Evolutionary conservation across 768 basidiomycete species (phyloP), one percentile per base, ranked within the genome.

Genomic region (Boletus rufocinnamomeus): DNA sequence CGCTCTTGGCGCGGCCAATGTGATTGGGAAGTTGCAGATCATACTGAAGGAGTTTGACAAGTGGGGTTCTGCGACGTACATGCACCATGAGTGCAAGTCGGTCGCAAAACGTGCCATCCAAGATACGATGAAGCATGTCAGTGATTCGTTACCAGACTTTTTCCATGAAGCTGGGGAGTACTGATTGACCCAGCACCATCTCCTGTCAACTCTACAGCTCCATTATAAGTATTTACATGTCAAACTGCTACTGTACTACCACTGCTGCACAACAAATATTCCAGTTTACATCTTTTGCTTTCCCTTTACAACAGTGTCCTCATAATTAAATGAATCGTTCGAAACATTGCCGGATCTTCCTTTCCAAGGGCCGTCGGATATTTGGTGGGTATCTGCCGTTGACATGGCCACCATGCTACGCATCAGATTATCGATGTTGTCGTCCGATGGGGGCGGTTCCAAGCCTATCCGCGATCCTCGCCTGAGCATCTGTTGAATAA

Each of bases 11-110:
- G 71, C 83, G 2, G 85, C 87, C 34, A 87, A 91, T 66, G 86
- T 89, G 35, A 68, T 87, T 6, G 89, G 89, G 37, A 79, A 85
- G 58, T 68, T 91, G 63, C 82, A 75, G 66, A 76, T 82, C 57
- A 78, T 91, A 37, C 74, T 83, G 64, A 85, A 84, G 72, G 86
- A 89, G 55, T 87, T 85, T 58, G 88, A 88, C 56, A 76, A 83
- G 53, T 85, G 85, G 84, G 86, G 87, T 2, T 82, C 80, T 58
- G 84, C 84, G 57, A 84, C 85, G n/a, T 88, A 88, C 67, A 89
- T 90, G 89, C 86, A 89, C 64, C 85, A 83, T 56, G 89, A 89
- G 56, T 91, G 89, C 74, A 79, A 85, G 66, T 71, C 76, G 65
- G 70, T 75, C 23, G 89, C 87, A 25, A 80, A 80, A 69, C 79